Percentiles rank a stretch among this genome's conserved stretches.
Conservation (phyloP, 768 basidiomycete genomes). For the Holtermannia corniformis region DNA sequence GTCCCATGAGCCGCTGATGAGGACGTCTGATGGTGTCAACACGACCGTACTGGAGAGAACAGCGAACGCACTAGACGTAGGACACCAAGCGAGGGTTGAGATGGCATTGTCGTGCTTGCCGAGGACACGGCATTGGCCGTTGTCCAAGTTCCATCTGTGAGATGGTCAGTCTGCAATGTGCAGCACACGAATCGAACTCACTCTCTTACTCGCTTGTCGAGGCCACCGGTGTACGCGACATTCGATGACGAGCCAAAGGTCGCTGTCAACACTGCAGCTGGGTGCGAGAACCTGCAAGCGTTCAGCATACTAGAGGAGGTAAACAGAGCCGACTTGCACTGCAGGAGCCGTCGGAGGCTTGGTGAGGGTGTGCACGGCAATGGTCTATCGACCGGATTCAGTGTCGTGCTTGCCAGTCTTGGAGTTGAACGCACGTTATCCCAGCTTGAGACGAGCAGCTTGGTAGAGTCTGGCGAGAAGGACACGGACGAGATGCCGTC, state of each 20-base stretch:
- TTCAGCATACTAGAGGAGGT: slow-evolving; percentile 41
- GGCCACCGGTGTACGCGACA: slow-evolving; percentile 72
- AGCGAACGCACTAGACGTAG: slow-evolving; percentile 52
- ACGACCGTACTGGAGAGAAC: neutral
- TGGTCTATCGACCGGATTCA: slow-evolving; percentile 17
- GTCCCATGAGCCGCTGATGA: slow-evolving; percentile 90
- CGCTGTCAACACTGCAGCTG: slow-evolving; percentile 78
- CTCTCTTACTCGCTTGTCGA: slow-evolving; percentile 76
- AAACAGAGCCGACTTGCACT: slow-evolving; percentile 33
- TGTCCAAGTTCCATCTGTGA: slow-evolving; percentile 64
- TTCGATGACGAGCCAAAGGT: slow-evolving; percentile 56
- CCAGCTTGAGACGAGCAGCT: slow-evolving; percentile 80
- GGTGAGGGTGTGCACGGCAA: slow-evolving; percentile 23
- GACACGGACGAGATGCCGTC: slow-evolving; percentile 73
- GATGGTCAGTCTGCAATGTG: neutral
- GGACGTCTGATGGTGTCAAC: slow-evolving; percentile 46
- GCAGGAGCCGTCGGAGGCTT: slow-evolving; percentile 14
- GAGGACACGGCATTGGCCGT: slow-evolving; percentile 61
- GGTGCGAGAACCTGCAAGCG: slow-evolving; percentile 56
- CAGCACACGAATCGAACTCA: slow-evolving; percentile 43
- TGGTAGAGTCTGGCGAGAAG: slow-evolving; percentile 74
- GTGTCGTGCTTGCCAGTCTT: neutral
- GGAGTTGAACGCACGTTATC: slow-evolving; percentile 52
- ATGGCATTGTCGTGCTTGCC: slow-evolving; percentile 75
- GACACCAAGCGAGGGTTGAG: slow-evolving; percentile 63